Conservation (phyloP, 352 stramenopile genomes). For the Globisporangium ultimum region DNA sequence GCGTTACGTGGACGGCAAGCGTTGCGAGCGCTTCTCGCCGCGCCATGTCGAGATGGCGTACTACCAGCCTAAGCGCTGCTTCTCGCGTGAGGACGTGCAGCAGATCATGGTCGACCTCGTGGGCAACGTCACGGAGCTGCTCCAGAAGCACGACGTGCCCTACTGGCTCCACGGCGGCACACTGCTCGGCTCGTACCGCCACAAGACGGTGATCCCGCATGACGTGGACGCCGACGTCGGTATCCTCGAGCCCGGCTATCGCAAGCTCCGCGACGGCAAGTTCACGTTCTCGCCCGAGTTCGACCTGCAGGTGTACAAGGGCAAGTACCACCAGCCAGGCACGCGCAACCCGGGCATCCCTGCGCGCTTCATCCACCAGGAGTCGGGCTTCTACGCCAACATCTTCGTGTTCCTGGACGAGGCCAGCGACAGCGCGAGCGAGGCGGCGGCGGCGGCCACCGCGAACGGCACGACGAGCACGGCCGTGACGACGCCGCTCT, state of each 20-base stretch:
- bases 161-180: conserved; percentile 30
- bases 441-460: neutral
- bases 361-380: conserved; percentile 19
- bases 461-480: neutral
- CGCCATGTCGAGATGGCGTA: conserved; percentile 18
- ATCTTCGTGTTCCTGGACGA: conserved; percentile 28
- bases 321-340: conserved; percentile 11
- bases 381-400: conserved; percentile 24
- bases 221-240: conserved; percentile 26
- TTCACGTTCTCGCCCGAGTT: conserved; percentile 16
- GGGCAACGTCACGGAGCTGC: conserved; percentile 12
- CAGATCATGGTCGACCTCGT: conserved; percentile 21
- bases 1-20: conserved; percentile 14
- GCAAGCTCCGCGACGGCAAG: conserved; percentile 8
- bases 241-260: conserved; percentile 9
- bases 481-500: neutral
- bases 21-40: conserved; percentile 16
- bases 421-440: neutral
- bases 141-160: conserved; percentile 19
- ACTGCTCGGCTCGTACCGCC: conserved; percentile 22
- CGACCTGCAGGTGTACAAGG: conserved; percentile 18
- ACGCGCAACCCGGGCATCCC: conserved; percentile 18
- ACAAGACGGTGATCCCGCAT: conserved; percentile 22
- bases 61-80: conserved; percentile 11
- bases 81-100: conserved; percentile 21